phyloP scores from a whole-genome alignment of 2,329 filamentous ascomycete genomes.

The Xylariaceae sp. region DNA sequence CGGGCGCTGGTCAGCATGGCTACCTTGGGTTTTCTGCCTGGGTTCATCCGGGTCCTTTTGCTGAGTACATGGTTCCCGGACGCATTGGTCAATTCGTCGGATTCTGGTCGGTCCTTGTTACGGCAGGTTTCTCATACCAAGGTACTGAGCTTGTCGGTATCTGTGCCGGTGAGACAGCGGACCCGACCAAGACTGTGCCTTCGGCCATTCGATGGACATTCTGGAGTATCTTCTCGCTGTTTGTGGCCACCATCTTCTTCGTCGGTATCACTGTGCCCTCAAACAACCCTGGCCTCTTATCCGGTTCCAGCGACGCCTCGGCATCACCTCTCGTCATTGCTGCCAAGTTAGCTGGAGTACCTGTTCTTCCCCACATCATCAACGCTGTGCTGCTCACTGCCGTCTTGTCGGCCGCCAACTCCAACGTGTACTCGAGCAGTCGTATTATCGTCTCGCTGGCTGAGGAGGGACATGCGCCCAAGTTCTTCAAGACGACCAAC shows the following conservation, averaged over 20 bases:
- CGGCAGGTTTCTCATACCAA: slow-evolving; percentile 65
- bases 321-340: slow-evolving; percentile 62
- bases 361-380: slow-evolving; percentile 62
- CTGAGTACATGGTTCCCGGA: slow-evolving; percentile 51
- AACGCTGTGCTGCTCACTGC: slow-evolving; percentile 74
- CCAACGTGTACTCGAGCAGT: slow-evolving; percentile 68
- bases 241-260: slow-evolving; percentile 61
- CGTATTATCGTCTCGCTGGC: slow-evolving; percentile 64
- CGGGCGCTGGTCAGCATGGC: slow-evolving; percentile 63
- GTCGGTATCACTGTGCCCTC: slow-evolving; percentile 66
- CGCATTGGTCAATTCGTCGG: slow-evolving; percentile 58
- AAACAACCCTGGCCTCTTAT: slow-evolving; percentile 49
- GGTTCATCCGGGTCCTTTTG: slow-evolving; percentile 63
- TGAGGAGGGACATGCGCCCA: slow-evolving; percentile 57
- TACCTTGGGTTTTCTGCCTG: slow-evolving; percentile 71
- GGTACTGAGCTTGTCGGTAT: slow-evolving; percentile 73
- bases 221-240: slow-evolving; percentile 67
- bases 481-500: slow-evolving; percentile 55
- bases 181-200: slow-evolving; percentile 68
- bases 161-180: slow-evolving; percentile 69
- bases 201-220: slow-evolving; percentile 69
- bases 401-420: slow-evolving; percentile 73
- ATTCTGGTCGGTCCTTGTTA: slow-evolving; percentile 64
- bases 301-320: slow-evolving; percentile 50
- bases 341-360: slow-evolving; percentile 56